Base-by-base conservation (phyloP, 768 basidiomycete genomes). In the Podaxis carcinomalis region DNA sequence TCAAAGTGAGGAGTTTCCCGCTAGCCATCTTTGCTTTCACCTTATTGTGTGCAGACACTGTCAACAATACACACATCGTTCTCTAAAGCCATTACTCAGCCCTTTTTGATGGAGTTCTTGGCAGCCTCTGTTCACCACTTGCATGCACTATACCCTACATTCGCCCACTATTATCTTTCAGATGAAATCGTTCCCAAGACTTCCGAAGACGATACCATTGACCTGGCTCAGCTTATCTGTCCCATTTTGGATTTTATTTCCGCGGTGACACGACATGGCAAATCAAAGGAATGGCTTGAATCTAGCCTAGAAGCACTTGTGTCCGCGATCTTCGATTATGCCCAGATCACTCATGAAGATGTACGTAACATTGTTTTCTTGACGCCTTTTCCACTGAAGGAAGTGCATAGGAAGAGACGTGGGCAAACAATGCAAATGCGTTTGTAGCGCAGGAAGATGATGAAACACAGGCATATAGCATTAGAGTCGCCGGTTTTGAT, bases 361-460 rank as follows among this genome's bases (percentile, higher is more conserved):
- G 95, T 94, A 69, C 62, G 86, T 75, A 5, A 21, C 5, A 21
- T 59, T 23, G 42, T 27, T 65, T 37, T 16, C 61, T 1, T 4
- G 5, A 14, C 46, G 19, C 40, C 21, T n/a, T 32, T 57, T 56
- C 35, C 60, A 63, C 52, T 57, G 61, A 27, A 28, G 42, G 52
- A 40, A 28, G 32, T 21, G 44, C 50, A 11, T 63, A 98, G 94
- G 94, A 95, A 69, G 93, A 95, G 32, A 89, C 85, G 14, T 98
- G 96, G 96, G 83, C 86, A 2, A 84, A 80, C 56, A 90, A 97
- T 66, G 87, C 92, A 3, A 98, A 98, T 66, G 85, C 89, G 2
- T 98, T 98, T 68, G 87, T 98, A 32, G 89, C 90, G 25, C 93
- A 98, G 69, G 95, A 98, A 68, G 93, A 97, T 57, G 96, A 98